A percentile compares a stretch with the other conserved stretches of the same genome.
phyloP scores from a whole-genome alignment of 495 filamentous ascomycete genomes.

The Aspergillus cavernicola region DNA sequence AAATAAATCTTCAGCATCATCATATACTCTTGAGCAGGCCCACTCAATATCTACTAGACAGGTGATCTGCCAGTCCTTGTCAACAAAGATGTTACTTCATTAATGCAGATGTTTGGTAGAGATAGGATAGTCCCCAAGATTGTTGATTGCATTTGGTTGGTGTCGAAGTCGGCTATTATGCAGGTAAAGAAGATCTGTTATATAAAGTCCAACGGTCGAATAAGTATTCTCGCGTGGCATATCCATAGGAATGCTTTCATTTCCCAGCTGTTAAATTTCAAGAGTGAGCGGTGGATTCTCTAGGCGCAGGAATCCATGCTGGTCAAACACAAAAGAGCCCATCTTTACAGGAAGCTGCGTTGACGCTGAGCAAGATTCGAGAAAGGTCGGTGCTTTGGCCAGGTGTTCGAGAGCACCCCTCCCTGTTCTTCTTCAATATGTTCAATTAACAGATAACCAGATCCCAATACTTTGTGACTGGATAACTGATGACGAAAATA shows the following conservation, averaged over 20 bases:
- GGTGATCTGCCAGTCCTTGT: too few species aligned
- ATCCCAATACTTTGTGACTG: background rate
- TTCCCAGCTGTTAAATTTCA: constrained; percentile 27
- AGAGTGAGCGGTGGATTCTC: constrained; percentile 30
- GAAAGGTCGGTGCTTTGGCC: constrained; percentile 26
- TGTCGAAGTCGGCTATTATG: constrained; percentile 30
- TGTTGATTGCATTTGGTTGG: constrained; percentile 31
- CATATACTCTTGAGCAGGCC: too few species aligned
- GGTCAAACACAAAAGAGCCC: constrained; percentile 31
- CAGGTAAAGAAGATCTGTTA: constrained; percentile 26
- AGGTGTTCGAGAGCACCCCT: constrained; percentile 31
- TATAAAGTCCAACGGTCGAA: constrained; percentile 28
- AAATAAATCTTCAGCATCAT: too few species aligned
- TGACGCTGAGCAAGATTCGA: constrained; percentile 24
- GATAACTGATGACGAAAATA: too few species aligned
- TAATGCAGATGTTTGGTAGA: too few species aligned
- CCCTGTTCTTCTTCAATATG: constrained; percentile 24
- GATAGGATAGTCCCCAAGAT: too few species aligned
- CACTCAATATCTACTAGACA: too few species aligned
- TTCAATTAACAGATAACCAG: constrained; percentile 33
- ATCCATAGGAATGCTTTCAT: constrained; percentile 31
- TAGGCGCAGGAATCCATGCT: constrained; percentile 22
- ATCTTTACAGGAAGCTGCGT: constrained; percentile 28
- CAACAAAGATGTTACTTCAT: too few species aligned
- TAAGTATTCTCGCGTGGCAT: constrained; percentile 32